Evolutionary conservation across 2,329 filamentous ascomycete genomes (phyloP), one percentile per base, ranked within the genome.

Genomic region (Massarina eburnea): DNA sequence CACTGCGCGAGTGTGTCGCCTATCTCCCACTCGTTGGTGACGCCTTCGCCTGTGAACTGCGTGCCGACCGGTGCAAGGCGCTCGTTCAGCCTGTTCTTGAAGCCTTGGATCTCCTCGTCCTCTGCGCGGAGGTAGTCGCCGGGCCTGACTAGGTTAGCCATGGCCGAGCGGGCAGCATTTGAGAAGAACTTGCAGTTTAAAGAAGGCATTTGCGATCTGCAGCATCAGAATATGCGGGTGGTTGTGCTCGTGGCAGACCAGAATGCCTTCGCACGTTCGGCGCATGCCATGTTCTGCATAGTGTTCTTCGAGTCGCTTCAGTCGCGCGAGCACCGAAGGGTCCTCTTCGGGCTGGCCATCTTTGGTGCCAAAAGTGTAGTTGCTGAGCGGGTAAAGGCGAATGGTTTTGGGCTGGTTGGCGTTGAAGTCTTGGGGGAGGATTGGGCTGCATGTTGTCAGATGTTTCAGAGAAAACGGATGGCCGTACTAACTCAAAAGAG

Each of bases 281-380:
- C 94, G 86, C 94, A 99, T 99, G 65, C 94, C 94, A 77, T 97
- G 85, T 53, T 86, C 80, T 22, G 82, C 79, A 71, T 95, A 99
- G 74, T 99, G 91, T 69, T 97, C 91, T 71, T 97, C 91, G n/a
- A 99, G 80, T 8, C 94, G 85, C 76, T 92, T 91, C 55, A 99
- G 78, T 2, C 94, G 88, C 45, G 94, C 91, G 46, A 96, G 83
- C 2, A 99, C 94, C 0, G 91, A 96, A 0, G 92, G 91, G 64
- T 99, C 94, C 73, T 99, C 94, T 73, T 99, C 94, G 2, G 92
- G 94, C 70, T 99, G 94, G 18, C 89, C 95, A 77, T 97, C 94
- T 74, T 99, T 99, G 50, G 95, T 95, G 52, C 92, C 92, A 65
- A 99, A 97, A 19, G 94, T 97, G 79, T 99, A 99, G 79, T 97